phyloP scores from a whole-genome alignment of 1,139 yeast genomes.

The Kurtzmaniella quercitrusa region DNA sequence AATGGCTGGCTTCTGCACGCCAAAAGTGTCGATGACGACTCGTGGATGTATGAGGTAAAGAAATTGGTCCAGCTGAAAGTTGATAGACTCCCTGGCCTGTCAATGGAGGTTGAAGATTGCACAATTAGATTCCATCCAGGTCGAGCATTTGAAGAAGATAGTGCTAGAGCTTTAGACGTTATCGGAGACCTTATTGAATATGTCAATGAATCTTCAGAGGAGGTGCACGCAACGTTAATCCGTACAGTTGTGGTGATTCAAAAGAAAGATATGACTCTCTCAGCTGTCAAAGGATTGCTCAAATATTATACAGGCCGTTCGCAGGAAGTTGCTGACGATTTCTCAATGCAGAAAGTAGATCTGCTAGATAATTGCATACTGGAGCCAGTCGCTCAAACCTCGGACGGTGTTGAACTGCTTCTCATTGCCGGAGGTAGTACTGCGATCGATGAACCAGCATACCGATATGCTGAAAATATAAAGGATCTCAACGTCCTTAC shows the following conservation, averaged over 20 bases:
- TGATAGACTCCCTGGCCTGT: constrained; percentile 79
- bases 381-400: not conserved
- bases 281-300: constrained; percentile 49
- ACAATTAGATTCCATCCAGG: constrained; percentile 75
- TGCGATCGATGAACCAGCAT: constrained; percentile 66
- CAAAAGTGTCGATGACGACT: constrained; percentile 44
- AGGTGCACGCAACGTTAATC: constrained; percentile 72
- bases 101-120: constrained; percentile 69
- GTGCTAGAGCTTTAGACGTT: constrained; percentile 59
- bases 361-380: constrained; percentile 1
- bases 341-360: constrained; percentile 17
- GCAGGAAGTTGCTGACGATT: constrained; percentile 17
- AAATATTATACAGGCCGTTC: constrained; percentile 20
- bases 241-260: constrained; percentile 70
- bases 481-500: constrained; percentile 44
- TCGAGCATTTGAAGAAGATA: constrained; percentile 53
- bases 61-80: constrained; percentile 62
- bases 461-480: constrained; percentile 53
- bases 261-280: constrained; percentile 46
- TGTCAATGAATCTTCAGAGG: constrained; percentile 69
- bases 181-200: constrained; percentile 87
- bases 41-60: constrained; percentile 62
- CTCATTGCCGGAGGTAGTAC: constrained; percentile 70
- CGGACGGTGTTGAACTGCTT: constrained; percentile 28
- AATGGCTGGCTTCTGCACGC: constrained; percentile 65